A percentile compares a stretch with the other conserved stretches of the same genome.
Conservation (phyloP, 352 stramenopile species). For the Phytopythium ostracodes region DNA sequence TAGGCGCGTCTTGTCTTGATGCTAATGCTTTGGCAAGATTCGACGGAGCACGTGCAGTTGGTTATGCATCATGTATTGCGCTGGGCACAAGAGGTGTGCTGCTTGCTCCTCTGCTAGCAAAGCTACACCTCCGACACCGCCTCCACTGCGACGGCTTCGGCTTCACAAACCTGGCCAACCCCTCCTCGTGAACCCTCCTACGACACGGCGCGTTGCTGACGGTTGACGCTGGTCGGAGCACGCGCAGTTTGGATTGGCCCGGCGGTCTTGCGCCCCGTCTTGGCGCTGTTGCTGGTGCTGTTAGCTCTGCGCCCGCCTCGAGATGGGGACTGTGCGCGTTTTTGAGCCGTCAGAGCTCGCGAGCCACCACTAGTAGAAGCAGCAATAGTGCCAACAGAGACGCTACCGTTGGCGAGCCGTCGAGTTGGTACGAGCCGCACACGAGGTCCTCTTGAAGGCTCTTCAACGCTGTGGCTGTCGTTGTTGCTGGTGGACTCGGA, state of each 20-base stretch:
- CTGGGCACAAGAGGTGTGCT: background rate
- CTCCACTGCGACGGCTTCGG: too few species aligned
- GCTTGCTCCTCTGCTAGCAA: too few species aligned
- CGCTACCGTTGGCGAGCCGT: constrained; percentile 1
- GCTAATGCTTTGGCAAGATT: background rate
- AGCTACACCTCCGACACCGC: too few species aligned
- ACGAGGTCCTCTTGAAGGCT: background rate
- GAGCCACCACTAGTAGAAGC: background rate
- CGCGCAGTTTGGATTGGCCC: background rate
- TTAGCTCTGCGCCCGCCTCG: background rate
- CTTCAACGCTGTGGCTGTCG: background rate
- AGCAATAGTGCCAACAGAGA: background rate
- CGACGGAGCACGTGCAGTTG: too few species aligned
- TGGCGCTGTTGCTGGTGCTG: background rate
- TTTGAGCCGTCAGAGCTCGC: background rate
- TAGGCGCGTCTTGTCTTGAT: background rate
- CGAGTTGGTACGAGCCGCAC: background rate
- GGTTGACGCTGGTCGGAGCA: background rate
- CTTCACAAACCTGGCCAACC: too few species aligned
- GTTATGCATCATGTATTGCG: background rate
- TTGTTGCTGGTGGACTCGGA: background rate
- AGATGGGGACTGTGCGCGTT: background rate
- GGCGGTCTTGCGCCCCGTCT: background rate
- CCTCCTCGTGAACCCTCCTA: too few species aligned
- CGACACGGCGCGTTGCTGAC: background rate